Evolutionary conservation across 2,329 filamentous ascomycete species (phyloP), one percentile per base, ranked within the genome.

Genomic region (Phyllosticta ampelicida): DNA sequence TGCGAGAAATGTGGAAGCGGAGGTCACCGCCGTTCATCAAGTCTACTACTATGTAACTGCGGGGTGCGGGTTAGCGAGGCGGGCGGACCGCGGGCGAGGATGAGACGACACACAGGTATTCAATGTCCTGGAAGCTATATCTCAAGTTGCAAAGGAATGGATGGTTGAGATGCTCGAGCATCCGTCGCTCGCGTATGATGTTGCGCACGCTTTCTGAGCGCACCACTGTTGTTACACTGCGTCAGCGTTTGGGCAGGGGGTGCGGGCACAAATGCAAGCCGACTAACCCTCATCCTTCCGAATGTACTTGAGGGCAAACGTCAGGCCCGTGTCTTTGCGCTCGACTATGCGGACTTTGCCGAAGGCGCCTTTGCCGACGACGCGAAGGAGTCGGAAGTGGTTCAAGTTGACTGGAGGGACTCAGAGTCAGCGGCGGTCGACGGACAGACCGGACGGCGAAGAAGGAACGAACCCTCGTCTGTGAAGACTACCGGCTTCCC

Each of bases 281-380:
- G 59, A 75, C 84, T 62, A 69, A 91, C 90, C 89, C 83, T 97
- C 92, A 87, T 97, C 92, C 82, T 96, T 97, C 65, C 91, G 86
- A 63, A 97, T 97, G 73, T 97, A 97, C 75, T 99, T 99, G 63
- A 99, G 80, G 51, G 94, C 94, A 74, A 99, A 99, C 2, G 91
- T 92, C 67, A 97, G 76, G 59, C 86, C 86, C 1, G 90, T 96
- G 71, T 99, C 94, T 75, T 97, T 97, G 65, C 91, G 85, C 79
- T 99, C 94, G 69, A 99, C 94, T 65, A 99, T 99, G 68, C 94
- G 87, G 62, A 99, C 94, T 76, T 99, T 99, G 68, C 94, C 94
- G 78, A 99, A 99, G 59, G 94, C 94, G 68, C 94, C 94, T 74
- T 96, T 95, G 64, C 94, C 94, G 65, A 99, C 94, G 63, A 99